Conservation (phyloP, 1,284 basidiomycete species). For the Ustilago trichophora region DNA sequence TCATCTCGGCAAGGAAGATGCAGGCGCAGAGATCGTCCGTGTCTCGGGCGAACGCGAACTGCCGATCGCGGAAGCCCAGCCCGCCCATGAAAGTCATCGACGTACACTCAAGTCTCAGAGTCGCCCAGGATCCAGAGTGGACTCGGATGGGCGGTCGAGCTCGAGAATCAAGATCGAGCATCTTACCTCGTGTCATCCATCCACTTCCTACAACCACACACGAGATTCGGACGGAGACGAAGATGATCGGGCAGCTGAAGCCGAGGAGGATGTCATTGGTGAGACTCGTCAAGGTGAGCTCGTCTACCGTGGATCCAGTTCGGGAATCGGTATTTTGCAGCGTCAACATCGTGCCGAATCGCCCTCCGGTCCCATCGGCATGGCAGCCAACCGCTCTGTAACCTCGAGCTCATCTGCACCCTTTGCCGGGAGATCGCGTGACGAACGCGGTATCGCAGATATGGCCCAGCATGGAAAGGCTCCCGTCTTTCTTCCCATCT, state of each 20-base stretch:
- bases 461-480: conserved; percentile 1
- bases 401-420: conserved; percentile 28
- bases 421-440: conserved; percentile 17
- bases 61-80: not conserved
- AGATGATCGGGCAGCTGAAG: conserved; percentile 26
- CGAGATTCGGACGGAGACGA: conserved; percentile 13
- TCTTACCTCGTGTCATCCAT: conserved; percentile 7
- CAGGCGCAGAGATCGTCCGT: conserved; percentile 47
- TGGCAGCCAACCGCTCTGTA: conserved; percentile 11
- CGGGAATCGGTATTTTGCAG: conserved; percentile 56
- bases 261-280: conserved; percentile 44
- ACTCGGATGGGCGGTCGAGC: not conserved
- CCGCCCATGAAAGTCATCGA: not conserved
- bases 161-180: conserved; percentile 35
- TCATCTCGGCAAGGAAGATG: conserved; percentile 49
- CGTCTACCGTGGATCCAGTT: conserved; percentile 57
- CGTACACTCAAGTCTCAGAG: not conserved
- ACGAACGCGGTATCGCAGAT: conserved; percentile 11
- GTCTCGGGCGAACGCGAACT: conserved; percentile 47
- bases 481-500: conserved; percentile 38
- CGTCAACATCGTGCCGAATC: conserved; percentile 42
- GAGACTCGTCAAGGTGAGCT: conserved; percentile 50
- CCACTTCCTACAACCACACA: not conserved
- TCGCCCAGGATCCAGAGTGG: not conserved
- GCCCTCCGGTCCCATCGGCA: conserved; percentile 9